Conservation (phyloP, 116 monocot species). For the Dioscorea cayenensis region DNA sequence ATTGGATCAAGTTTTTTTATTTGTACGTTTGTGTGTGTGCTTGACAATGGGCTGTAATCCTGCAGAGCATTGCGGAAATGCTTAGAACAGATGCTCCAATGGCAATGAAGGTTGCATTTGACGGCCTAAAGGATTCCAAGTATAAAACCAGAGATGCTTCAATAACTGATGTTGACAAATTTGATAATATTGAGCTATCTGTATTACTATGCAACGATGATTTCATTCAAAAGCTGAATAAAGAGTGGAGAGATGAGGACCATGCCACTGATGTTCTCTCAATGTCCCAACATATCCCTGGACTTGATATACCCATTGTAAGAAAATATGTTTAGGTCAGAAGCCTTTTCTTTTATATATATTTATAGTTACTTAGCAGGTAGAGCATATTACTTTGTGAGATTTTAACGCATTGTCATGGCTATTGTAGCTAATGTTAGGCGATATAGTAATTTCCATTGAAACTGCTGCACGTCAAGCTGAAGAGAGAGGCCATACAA, state of each 20-base stretch:
- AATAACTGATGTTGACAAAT: slow-evolving; percentile 57
- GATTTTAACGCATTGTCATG: slow-evolving; percentile 16
- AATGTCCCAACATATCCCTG: slow-evolving; percentile 68
- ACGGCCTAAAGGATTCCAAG: slow-evolving; percentile 58
- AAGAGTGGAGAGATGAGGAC: slow-evolving; percentile 92
- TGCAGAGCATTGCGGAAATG: slow-evolving; percentile 87
- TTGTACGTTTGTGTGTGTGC: neutral
- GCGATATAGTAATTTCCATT: slow-evolving; percentile 91
- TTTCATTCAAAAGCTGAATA: slow-evolving; percentile 68
- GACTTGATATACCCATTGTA: slow-evolving; percentile 80
- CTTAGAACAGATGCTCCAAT: slow-evolving; percentile 75
- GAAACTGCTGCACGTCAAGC: slow-evolving; percentile 97
- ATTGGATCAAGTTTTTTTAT: too few species aligned
- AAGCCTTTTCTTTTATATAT: neutral
- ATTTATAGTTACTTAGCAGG: too few species aligned
- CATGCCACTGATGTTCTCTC: slow-evolving; percentile 69
- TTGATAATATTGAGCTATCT: slow-evolving; percentile 85
- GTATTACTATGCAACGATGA: slow-evolving; percentile 79
- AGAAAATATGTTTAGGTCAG: slow-evolving; percentile 15
- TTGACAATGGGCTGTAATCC: neutral
- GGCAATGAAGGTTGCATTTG: slow-evolving; percentile 94
- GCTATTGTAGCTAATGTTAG: slow-evolving; percentile 61
- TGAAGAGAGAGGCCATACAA: slow-evolving; percentile 74
- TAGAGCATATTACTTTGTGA: too few species aligned
- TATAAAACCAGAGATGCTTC: slow-evolving; percentile 70